Evolutionary conservation across 108 stramenopile species (phyloP), one percentile per base, ranked within the genome.

Genomic region (Fistulifera solaris): DNA sequence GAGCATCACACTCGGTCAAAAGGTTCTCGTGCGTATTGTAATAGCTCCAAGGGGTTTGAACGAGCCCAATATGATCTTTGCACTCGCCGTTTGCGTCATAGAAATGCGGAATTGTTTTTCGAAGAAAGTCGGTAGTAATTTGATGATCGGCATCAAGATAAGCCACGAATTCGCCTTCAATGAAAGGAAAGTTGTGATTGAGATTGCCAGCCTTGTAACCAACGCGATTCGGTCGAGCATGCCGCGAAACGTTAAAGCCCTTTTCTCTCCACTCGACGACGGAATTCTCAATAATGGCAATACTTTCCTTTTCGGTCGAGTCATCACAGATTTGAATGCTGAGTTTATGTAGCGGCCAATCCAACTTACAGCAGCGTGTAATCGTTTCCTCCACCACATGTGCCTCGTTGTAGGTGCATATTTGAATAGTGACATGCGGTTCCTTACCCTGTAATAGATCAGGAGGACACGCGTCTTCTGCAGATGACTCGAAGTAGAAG

Each of bases 401-500:
- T 5, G 25, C 59, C 43, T 67, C 66, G 22, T 67, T 67, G 59
- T 58, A 61, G 16, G 18, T 15, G 40, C 49, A 67, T 18, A 67
- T 67, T 49, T 67, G 66, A 24, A 67, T 54, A 7, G 66, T 67
- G 17, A 67, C 66, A 14, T 45, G 19, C n/a, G 66, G 66, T 12
- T 66, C 65, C n/a, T 59, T 45, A 11, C 21, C 21, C 21, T 45
- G 3, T 3, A 11, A 14, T 40, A 21, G 17, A 21, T 18, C 19
- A 11, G 44, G 40, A 40, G 12, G 44, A 45, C 19, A 18, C 44
- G 44, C 17, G 21, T 45, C 44, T 11, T 3, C 21, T 5, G 44
- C 10, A 3, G 31, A 3, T 35, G 31, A 6, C 3, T 35, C 31
- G 31, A 35, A 35, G 31, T 8, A 35, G 31, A 35, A 35, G 31